Base-by-base conservation (phyloP, 2,329 filamentous ascomycete genomes). In the Aspergillus arachidicola region DNA sequence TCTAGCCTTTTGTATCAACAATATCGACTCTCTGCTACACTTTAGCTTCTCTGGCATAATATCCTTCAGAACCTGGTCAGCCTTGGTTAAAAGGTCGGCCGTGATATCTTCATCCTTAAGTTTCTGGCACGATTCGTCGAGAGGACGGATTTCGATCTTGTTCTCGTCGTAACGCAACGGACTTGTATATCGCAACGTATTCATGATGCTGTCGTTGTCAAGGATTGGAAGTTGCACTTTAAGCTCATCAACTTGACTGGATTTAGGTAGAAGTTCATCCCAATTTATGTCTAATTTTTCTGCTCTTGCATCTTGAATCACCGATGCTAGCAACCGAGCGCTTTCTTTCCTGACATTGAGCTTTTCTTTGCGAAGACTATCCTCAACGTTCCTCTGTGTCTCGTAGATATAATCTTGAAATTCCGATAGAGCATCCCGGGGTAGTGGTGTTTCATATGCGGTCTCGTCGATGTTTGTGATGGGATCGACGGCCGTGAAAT, bases 211-310 rank as follows among this genome's bases (percentile, higher is more conserved):
- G 58, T 82, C 83, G 2, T 74, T 76, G 3, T n/a, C 59, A 7
- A 86, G 72, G 0, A 86, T 57, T 3, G 85, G 84, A 41, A 79
- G 61, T 58, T 85, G 82, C 11, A 81, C 62, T 64, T 81, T 85
- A 43, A 81, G 58, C 19, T 69, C 55, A 36, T 65, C 59, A 57
- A 71, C 69, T 21, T 50, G 68, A 60, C 60, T 60, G 65, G 60
- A 70, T 50, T 67, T 61, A 26, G 66, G 66, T 14, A 75, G 65
- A 30, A 71, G 46, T 2, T 68, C 50, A 2, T 65, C 65, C 68
- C 69, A 69, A 28, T 71, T 59, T 28, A 63, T 50, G 7, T 63
- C 58, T 26, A 65, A 32, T 28, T 55, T 38, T 54, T 64, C 38
- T 62, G 65, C 45, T 60, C 48, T 46, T 16, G 61, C 60, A n/a